These are phyloP conservation scores for Camellia lanceoleosa DNA, from an alignment of 148 eudicot species.

Conservation along the genomic window DNA sequence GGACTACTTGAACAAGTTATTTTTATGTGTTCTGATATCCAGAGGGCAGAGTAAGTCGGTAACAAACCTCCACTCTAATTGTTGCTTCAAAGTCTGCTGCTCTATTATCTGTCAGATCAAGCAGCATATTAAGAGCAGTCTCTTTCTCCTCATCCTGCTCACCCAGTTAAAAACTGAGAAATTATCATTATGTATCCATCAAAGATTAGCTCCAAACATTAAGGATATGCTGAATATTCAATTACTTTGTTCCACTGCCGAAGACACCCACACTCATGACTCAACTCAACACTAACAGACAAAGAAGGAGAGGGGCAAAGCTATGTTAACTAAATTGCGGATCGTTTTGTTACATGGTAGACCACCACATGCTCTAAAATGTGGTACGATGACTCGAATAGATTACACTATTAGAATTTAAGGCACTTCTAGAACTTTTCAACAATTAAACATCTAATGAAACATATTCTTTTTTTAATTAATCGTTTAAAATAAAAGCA, in stretches of 20 bases:
- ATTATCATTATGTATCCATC: slow-evolving; percentile 16
- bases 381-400: too few relatives aligned
- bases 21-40: neutral
- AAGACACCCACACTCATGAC: neutral
- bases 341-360: too few relatives aligned
- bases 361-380: too few relatives aligned
- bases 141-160: slow-evolving; percentile 36
- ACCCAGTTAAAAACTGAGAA: slow-evolving; percentile 1
- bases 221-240: neutral
- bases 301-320: neutral
- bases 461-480: too few relatives aligned
- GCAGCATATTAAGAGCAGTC: slow-evolving; percentile 22
- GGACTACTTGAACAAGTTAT: neutral
- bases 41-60: neutral
- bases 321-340: too few relatives aligned
- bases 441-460: too few relatives aligned
- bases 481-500: too few relatives aligned
- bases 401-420: too few relatives aligned
- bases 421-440: too few relatives aligned
- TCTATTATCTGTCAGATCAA: slow-evolving; percentile 23
- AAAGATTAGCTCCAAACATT: neutral
- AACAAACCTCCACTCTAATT: slow-evolving; percentile 23
- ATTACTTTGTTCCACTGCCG: neutral
- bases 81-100: slow-evolving; percentile 19
- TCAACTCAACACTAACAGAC: neutral